A percentile compares a stretch with the other conserved stretches of the same genome.
phyloP scores from a whole-genome alignment of 2,329 filamentous ascomycete species.

The Xylaria sp. region DNA sequence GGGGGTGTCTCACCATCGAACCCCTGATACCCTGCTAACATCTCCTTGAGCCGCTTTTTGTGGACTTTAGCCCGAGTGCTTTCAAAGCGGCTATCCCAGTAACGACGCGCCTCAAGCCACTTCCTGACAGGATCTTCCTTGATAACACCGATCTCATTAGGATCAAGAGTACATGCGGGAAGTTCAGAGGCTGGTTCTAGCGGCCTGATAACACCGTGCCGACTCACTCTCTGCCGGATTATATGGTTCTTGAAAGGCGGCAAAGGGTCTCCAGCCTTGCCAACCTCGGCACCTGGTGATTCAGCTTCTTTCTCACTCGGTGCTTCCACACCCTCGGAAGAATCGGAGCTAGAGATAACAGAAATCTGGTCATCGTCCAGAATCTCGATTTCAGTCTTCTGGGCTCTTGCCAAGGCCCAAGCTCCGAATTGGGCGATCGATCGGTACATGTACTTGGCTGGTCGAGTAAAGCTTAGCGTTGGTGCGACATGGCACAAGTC shows the following conservation, averaged over 20 bases:
- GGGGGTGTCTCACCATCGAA: conserved; percentile 83
- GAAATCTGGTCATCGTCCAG: conserved; percentile 82
- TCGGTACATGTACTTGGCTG: conserved; percentile 95
- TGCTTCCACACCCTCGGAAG: conserved; percentile 50
- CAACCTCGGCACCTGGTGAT: conserved; percentile 62
- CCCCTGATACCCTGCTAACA: conserved; percentile 75
- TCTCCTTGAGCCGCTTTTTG: conserved; percentile 77
- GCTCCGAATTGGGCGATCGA: conserved; percentile 93
- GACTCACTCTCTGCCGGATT: conserved; percentile 88
- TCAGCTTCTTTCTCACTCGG: conserved; percentile 41
- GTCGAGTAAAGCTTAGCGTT: conserved; percentile 94
- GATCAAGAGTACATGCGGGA: conserved; percentile 70
- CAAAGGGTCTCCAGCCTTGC: conserved; percentile 86
- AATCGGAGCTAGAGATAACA: conserved; percentile 72
- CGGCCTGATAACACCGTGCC: conserved; percentile 78
- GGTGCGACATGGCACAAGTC: conserved; percentile 92
- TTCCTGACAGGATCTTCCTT: conserved; percentile 83
- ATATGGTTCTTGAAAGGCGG: conserved; percentile 85
- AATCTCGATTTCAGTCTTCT: conserved; percentile 83
- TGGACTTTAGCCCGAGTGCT: conserved; percentile 77
- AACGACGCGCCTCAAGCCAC: conserved; percentile 80
- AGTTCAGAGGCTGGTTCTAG: conserved; percentile 74
- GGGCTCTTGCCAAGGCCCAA: conserved; percentile 87
- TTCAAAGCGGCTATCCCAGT: conserved; percentile 79
- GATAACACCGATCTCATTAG: conserved; percentile 77